Percentiles rank a stretch among this genome's conserved stretches.
Conservation (phyloP, 352 stramenopile genomes). For the Pythium brachiatum region DNA sequence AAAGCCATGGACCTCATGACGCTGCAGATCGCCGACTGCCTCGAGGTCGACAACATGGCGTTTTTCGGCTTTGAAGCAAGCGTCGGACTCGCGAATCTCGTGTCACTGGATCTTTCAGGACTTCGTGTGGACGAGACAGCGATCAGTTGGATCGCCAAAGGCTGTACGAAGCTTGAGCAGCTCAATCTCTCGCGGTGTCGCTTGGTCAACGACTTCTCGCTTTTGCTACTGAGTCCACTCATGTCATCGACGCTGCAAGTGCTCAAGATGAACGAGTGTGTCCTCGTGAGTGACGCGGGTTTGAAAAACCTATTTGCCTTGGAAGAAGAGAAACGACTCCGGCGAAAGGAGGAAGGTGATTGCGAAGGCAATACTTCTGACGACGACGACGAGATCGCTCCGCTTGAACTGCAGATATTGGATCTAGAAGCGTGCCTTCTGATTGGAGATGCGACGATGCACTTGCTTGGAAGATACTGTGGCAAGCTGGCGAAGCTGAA, state of each 20-base stretch:
- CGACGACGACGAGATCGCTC: slow-evolving; percentile 29
- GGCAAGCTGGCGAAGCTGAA: slow-evolving; percentile 45
- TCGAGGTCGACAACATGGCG: slow-evolving; percentile 62
- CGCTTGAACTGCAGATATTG: slow-evolving; percentile 26
- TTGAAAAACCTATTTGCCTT: slow-evolving; percentile 49
- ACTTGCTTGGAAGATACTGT: slow-evolving; percentile 32
- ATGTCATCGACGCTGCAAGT: slow-evolving; percentile 28
- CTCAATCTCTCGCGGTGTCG: slow-evolving; percentile 54
- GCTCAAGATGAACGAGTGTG: slow-evolving; percentile 50
- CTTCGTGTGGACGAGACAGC: slow-evolving; percentile 59
- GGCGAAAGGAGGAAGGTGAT: not conserved
- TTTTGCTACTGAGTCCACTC: slow-evolving; percentile 50
- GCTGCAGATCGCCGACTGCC: slow-evolving; percentile 50
- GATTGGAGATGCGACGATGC: slow-evolving; percentile 44
- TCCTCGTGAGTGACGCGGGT: slow-evolving; percentile 39
- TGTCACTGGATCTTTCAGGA: slow-evolving; percentile 37
- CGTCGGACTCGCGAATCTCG: slow-evolving; percentile 26
- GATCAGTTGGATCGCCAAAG: slow-evolving; percentile 69
- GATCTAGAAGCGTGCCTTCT: slow-evolving; percentile 59
- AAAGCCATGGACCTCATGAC: slow-evolving; percentile 31
- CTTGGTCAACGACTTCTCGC: slow-evolving; percentile 50
- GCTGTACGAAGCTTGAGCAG: slow-evolving; percentile 35
- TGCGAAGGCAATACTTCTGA: not conserved
- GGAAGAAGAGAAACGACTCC: slow-evolving; percentile 4
- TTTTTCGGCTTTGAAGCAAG: slow-evolving; percentile 75